phyloP scores from a whole-genome alignment of 139 green algal genomes.

The Dunaliella sp. region DNA sequence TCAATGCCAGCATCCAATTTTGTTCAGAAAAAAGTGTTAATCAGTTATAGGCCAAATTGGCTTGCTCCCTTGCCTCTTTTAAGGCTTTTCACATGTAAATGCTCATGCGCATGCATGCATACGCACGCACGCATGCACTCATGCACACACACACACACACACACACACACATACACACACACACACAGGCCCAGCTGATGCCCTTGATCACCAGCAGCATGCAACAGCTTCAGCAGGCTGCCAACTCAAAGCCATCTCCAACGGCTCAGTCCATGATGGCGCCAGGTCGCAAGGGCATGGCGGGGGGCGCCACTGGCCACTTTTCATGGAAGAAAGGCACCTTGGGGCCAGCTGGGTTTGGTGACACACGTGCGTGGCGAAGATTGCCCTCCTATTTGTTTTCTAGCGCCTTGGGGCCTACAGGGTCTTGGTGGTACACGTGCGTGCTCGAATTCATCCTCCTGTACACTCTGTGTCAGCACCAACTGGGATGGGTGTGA shows the following conservation, averaged over 20 bases:
- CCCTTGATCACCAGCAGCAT: conserved; percentile 37
- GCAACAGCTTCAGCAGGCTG: conserved; percentile 9
- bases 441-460: too few relatives aligned
- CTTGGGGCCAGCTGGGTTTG: conserved; percentile 53
- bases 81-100: too few relatives aligned
- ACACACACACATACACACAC: not conserved
- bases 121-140: too few relatives aligned
- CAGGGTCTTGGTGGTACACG: too few relatives aligned
- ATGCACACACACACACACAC: not conserved
- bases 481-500: not conserved
- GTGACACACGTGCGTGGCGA: conserved; percentile 72
- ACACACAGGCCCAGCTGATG: conserved; percentile 22
- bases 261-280: not conserved
- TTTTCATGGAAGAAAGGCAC: conserved; percentile 46
- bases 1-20: too few relatives aligned
- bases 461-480: too few relatives aligned
- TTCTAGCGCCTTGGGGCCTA: too few relatives aligned
- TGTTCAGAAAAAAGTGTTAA: too few relatives aligned
- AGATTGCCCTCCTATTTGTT: not conserved
- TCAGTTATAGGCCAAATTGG: too few relatives aligned
- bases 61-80: too few relatives aligned
- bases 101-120: too few relatives aligned
- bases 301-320: conserved; percentile 37
- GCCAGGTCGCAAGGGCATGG: conserved; percentile 11
- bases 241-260: conserved; percentile 1